A percentile compares a stretch with the other conserved stretches of the same genome.
Evolutionary conservation across 2,329 filamentous ascomycete genomes (phyloP).

Genomic region (Colletotrichum simmondsii): DNA sequence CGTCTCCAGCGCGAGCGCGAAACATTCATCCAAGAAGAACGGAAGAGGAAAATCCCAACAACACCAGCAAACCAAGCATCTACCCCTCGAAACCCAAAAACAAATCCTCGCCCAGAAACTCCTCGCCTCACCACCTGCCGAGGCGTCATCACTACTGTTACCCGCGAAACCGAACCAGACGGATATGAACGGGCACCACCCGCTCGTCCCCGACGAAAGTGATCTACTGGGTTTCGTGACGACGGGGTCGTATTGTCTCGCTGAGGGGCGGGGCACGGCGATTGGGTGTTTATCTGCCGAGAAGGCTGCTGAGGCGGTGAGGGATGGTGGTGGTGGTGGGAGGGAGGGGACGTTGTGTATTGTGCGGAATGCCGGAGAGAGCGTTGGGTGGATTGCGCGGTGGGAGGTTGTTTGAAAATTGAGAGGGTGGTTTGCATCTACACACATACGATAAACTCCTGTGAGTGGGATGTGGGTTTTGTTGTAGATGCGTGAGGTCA

Average conservation of each 20-base stretch:
- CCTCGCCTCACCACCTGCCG: constrained; percentile 47
- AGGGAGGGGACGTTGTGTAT: constrained; percentile 74
- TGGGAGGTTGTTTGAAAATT: constrained; percentile 74
- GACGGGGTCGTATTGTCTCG: constrained; percentile 84
- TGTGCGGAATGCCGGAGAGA: constrained; percentile 83
- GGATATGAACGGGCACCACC: constrained; percentile 67
- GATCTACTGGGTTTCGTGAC: constrained; percentile 94
- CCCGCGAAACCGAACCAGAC: constrained; percentile 48
- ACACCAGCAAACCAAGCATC: constrained; percentile 24
- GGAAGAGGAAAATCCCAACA: constrained; percentile 41
- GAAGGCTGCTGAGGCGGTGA: constrained; percentile 61
- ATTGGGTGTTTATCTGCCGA: constrained; percentile 76
- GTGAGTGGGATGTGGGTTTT: too few species aligned
- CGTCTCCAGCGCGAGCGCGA: constrained; percentile 4
- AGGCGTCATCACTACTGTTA: too few species aligned
- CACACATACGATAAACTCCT: too few species aligned
- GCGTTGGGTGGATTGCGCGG: constrained; percentile 78
- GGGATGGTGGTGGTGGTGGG: constrained; percentile 26
- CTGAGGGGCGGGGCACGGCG: constrained; percentile 78
- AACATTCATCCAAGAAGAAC: constrained; percentile 16
- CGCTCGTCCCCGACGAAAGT: constrained; percentile 75
- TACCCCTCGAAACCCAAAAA: constrained; percentile 52
- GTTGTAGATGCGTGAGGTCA: too few species aligned
- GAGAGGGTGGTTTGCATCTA: too few species aligned
- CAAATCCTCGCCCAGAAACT: constrained; percentile 61